Conservation (phyloP, 73 alveolate genomes). For the Tetrahymena malaccensis region DNA sequence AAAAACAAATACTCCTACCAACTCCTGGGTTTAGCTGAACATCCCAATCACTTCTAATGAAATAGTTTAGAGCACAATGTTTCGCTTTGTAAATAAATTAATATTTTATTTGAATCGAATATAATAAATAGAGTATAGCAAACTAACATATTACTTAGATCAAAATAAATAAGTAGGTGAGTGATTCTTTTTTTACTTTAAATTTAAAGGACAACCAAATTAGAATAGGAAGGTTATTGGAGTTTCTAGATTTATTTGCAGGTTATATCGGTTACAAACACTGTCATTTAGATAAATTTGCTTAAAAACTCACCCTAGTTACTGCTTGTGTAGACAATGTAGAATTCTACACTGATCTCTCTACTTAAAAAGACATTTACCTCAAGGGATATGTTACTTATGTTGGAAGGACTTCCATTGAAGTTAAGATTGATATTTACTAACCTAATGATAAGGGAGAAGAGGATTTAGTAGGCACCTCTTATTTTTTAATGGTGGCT, state of each 20-base stretch:
- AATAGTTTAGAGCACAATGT: not conserved
- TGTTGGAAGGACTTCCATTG: slow-evolving; percentile 34
- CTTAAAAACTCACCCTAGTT: not conserved
- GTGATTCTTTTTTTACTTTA: not conserved
- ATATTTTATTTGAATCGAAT: not conserved
- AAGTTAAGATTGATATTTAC: slow-evolving; percentile 14
- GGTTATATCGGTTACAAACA: slow-evolving; percentile 1
- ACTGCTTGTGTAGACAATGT: slow-evolving; percentile 24
- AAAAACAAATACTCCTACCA: not conserved
- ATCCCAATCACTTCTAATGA: not conserved
- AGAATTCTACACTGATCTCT: not conserved
- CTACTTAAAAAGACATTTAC: slow-evolving; percentile 6
- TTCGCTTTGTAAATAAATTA: not conserved
- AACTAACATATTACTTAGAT: not conserved
- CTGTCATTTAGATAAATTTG: not conserved
- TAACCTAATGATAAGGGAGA: not conserved
- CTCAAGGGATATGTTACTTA: slow-evolving; percentile 24
- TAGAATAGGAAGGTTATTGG: slow-evolving; percentile 26
- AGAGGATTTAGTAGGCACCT: slow-evolving; percentile 7
- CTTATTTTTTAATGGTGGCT: slow-evolving; percentile 24
- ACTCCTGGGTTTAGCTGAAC: not conserved
- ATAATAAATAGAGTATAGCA: not conserved
- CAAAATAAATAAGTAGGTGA: not conserved
- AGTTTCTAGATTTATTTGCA: slow-evolving; percentile 21
- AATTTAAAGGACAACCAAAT: not conserved